phyloP scores from a whole-genome alignment of 139 green algal genomes.

The Pleodorina starrii region DNA sequence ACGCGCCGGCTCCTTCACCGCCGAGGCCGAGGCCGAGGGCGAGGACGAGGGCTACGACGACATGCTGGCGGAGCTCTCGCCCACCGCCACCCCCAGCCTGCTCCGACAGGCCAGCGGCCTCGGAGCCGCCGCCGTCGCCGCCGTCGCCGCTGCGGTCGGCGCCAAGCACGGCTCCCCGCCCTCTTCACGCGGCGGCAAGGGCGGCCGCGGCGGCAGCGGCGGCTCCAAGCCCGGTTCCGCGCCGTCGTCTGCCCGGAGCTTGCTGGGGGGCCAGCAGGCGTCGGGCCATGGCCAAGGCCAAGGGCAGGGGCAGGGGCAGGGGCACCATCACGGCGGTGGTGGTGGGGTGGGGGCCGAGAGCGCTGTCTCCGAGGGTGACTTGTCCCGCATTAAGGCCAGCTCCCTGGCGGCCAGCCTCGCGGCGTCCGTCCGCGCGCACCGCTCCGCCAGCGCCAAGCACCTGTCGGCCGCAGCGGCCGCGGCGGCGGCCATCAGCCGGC shows the following conservation, averaged over 20 bases:
- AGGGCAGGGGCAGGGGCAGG: too few species aligned
- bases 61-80: constrained; percentile 17
- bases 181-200: neutral
- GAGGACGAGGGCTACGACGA: neutral
- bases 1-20: neutral
- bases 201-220: neutral
- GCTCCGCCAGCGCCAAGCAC: constrained; percentile 38
- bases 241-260: neutral
- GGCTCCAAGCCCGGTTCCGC: neutral
- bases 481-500: constrained; percentile 18
- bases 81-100: neutral
- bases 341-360: neutral
- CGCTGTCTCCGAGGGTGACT: neutral
- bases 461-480: constrained; percentile 17
- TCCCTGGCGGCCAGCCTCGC: constrained; percentile 3
- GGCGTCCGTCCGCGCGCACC: neutral
- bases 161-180: neutral
- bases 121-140: neutral
- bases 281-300: neutral
- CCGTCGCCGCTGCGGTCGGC: neutral
- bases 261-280: neutral
- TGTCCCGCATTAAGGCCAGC: neutral
- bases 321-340: neutral
- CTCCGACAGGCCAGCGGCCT: neutral
- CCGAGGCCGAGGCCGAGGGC: neutral